A percentile compares a stretch with the other conserved stretches of the same genome.
These are phyloP conservation scores for Stevia rebaudiana DNA, from an alignment of 140 eudicot species.

Conservation along the genomic window DNA sequence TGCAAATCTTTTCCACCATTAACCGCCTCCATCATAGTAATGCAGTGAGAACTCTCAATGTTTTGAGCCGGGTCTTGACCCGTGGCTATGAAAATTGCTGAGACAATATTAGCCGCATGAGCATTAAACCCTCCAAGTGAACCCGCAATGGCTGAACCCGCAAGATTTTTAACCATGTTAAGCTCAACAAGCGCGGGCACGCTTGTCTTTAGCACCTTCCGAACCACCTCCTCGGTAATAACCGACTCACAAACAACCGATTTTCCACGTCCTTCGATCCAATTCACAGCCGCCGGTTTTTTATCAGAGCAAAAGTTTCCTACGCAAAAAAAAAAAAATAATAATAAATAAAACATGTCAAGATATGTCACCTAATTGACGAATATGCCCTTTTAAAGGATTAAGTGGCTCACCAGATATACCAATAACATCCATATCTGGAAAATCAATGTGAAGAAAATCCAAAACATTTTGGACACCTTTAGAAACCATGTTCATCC, in stretches of 20 bases:
- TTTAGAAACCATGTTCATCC: conserved; percentile 87
- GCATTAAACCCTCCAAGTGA: conserved; percentile 86
- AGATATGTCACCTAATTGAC: not conserved
- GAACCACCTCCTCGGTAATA: conserved; percentile 57
- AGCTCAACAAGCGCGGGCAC: conserved; percentile 75
- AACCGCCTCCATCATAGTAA: conserved; percentile 76
- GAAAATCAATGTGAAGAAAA: conserved; percentile 59
- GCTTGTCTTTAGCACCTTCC: conserved; percentile 66
- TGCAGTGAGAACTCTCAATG: conserved; percentile 72
- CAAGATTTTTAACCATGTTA: conserved; percentile 75
- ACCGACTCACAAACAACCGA: conserved; percentile 76
- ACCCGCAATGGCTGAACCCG: conserved; percentile 88
- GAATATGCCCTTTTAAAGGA: not conserved
- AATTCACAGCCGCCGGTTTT: conserved; percentile 72
- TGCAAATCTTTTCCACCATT: conserved; percentile 64
- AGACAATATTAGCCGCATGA: conserved; percentile 76
- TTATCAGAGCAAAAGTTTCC: conserved; percentile 80
- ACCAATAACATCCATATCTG: conserved; percentile 77
- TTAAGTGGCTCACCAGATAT: conserved; percentile 51
- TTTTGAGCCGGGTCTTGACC: conserved; percentile 88
- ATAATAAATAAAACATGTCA: too few relatives aligned
- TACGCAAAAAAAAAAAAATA: conserved; percentile 15
- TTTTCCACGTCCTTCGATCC: conserved; percentile 84
- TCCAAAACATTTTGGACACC: conserved; percentile 76
- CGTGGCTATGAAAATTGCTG: conserved; percentile 71